Evolutionary conservation across 2,329 filamentous ascomycete species (phyloP).

Genomic region (Macrophomina phaseolina): DNA sequence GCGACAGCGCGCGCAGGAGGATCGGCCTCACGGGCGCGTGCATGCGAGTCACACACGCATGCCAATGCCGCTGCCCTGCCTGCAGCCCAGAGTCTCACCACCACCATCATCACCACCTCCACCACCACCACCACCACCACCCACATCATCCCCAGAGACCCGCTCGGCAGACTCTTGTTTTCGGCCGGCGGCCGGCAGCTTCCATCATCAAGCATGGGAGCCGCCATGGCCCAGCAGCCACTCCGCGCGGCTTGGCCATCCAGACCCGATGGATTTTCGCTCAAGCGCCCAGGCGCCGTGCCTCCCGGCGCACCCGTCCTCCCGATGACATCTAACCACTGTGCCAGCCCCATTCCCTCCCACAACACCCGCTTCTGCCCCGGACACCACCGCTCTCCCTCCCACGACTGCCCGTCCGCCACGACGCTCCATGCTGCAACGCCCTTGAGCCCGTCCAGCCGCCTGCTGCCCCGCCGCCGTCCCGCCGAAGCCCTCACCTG

Average conservation of each 20-base stretch:
- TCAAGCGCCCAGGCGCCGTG: slow-evolving; percentile 23
- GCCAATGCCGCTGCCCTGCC: neutral
- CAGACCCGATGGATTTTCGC: slow-evolving; percentile 25
- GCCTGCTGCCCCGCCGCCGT: neutral
- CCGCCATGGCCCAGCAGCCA: slow-evolving; percentile 9
- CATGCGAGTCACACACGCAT: slow-evolving; percentile 11
- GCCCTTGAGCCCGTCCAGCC: neutral
- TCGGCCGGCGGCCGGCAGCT: neutral
- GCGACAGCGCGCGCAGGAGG: neutral
- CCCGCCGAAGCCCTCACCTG: slow-evolving; percentile 10
- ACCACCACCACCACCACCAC: neutral
- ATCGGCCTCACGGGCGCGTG: slow-evolving; percentile 11
- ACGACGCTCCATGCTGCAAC: slow-evolving; percentile 10
- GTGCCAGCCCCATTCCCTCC: slow-evolving; percentile 13
- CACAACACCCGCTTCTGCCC: neutral
- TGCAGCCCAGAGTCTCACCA: slow-evolving; percentile 7
- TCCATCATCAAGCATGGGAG: slow-evolving; percentile 11
- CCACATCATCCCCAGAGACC: slow-evolving; percentile 7
- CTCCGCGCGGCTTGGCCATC: slow-evolving; percentile 20
- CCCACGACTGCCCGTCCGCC: neutral
- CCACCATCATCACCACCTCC: neutral
- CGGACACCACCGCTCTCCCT: neutral
- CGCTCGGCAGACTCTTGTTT: neutral
- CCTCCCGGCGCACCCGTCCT: slow-evolving; percentile 26
- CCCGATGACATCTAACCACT: slow-evolving; percentile 26